phyloP scores from a whole-genome alignment of 352 stramenopile genomes.

The Blastocystis sp. region DNA sequence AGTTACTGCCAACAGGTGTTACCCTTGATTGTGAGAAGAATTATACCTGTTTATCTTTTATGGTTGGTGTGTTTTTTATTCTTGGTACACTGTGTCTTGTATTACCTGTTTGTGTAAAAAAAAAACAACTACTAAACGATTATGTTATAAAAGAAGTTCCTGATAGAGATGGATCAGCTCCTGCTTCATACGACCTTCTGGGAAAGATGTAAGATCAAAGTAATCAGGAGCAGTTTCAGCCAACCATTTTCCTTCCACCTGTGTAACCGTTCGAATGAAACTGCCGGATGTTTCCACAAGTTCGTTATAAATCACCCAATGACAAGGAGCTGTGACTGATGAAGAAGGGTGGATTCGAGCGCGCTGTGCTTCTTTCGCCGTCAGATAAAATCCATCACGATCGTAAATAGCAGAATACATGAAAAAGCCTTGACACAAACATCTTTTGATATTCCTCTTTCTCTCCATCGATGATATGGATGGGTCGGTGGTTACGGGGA shows the following conservation, averaged over 20 bases:
- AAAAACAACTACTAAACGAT: neutral
- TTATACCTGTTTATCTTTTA: slow-evolving; percentile 79
- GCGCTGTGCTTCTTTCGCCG: slow-evolving; percentile 96
- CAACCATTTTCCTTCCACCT: slow-evolving; percentile 86
- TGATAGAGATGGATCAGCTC: slow-evolving; percentile 36
- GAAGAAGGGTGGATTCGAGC: slow-evolving; percentile 61
- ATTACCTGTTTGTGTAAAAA: neutral
- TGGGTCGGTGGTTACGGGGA: slow-evolving; percentile 72
- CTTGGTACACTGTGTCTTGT: slow-evolving; percentile 80
- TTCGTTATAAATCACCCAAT: slow-evolving; percentile 81
- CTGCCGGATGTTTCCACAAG: slow-evolving; percentile 97
- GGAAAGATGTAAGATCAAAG: slow-evolving; percentile 86
- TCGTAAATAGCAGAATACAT: slow-evolving; percentile 91
- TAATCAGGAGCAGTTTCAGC: slow-evolving; percentile 92
- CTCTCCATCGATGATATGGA: slow-evolving; percentile 76
- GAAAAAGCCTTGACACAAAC: slow-evolving; percentile 92
- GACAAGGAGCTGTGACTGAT: neutral
- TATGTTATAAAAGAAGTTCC: slow-evolving; percentile 2
- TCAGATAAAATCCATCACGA: slow-evolving; percentile 89
- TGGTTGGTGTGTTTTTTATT: slow-evolving; percentile 83
- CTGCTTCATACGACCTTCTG: slow-evolving; percentile 48
- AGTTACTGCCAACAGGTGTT: slow-evolving; percentile 86
- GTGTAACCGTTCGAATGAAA: slow-evolving; percentile 95
- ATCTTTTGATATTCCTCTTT: slow-evolving; percentile 87
- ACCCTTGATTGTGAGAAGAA: slow-evolving; percentile 82